Evolutionary conservation across 1,284 basidiomycete genomes (phyloP), one percentile per base, ranked within the genome.

Genomic region (Ustilago shanxiensis): DNA sequence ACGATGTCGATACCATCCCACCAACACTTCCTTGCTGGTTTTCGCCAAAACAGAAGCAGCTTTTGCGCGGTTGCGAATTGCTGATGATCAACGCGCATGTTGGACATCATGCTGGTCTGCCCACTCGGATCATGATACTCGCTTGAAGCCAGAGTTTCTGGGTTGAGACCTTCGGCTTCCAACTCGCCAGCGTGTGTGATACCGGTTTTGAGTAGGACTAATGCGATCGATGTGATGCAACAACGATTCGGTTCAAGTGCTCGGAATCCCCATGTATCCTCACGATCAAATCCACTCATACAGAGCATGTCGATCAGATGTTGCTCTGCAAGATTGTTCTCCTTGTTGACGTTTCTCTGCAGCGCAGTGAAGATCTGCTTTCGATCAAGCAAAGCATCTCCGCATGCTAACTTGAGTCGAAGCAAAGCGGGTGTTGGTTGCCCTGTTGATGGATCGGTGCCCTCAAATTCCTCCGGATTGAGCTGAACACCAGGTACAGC

Each of bases 301-400:
- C 97, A 99, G 62, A 99, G 90, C 96, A 99, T 99, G 88, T 99
- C 97, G 87, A 99, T 99, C 77, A 99, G 89, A 88, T 99, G 96
- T 88, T 98, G 96, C 87, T 99, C 96, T 18, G 96, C 96, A 77
- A 98, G 89, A 86, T 99, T 99, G 87, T 98, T 98, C 88, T 98
- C 96, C 89, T 97, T 97, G 88, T 97, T 97, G 71, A 99, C 95
- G 87, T 99, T 99, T 80, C 97, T 89, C 89, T 99, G 96, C 68
- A 99, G 88, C 24, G 96, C 96, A 2, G 97, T 97, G 86, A 99
- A 99, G 83, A 99, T 98, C 86, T 92, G 94, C 82, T 90, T 90
- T 86, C 94, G 93, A 71, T 93, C 92, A 84, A 98, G 91, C 72
- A 99, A 89, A 77, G 93, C 93, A 72, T 92, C 90, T 16, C 97